phyloP scores from a whole-genome alignment of 2,329 filamentous ascomycete species.

The Phaeosphaeria sp. region DNA sequence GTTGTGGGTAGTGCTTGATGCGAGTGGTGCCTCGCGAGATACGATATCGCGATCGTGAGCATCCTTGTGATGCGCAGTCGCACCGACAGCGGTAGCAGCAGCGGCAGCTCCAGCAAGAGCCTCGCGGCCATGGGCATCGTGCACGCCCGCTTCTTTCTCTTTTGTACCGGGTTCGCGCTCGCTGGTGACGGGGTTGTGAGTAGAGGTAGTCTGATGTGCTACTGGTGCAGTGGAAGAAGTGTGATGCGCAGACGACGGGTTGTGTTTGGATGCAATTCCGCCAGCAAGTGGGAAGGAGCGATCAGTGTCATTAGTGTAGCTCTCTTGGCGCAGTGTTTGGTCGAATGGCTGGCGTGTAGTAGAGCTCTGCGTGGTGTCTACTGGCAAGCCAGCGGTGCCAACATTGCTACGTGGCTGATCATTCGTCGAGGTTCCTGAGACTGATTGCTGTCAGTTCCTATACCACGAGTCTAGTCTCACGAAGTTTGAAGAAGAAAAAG shows the following conservation, averaged over 20 bases:
- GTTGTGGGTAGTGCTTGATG: constrained; percentile 2
- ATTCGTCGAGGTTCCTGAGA: constrained; percentile 3
- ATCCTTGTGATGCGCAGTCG: constrained; percentile 18
- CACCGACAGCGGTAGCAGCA: constrained; percentile 28
- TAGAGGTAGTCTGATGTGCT: constrained; percentile 3
- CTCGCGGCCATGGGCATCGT: constrained; percentile 29
- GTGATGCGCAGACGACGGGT: background rate
- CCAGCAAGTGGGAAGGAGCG: constrained; percentile 48
- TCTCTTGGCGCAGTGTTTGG: constrained; percentile 18
- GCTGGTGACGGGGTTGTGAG: constrained; percentile 6
- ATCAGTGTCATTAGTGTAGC: constrained; percentile 28
- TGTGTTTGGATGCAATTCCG: constrained; percentile 28
- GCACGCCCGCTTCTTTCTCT: constrained; percentile 19
- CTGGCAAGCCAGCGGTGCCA: constrained; percentile 1
- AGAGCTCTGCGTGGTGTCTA: constrained; percentile 1
- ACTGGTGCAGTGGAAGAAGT: background rate
- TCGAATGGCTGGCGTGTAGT: constrained; percentile 11
- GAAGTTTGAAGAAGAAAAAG: background rate
- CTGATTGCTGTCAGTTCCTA: constrained; percentile 13
- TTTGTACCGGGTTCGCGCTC: constrained; percentile 26
- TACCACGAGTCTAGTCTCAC: background rate
- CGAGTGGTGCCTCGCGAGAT: background rate
- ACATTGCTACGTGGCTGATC: constrained; percentile 8
- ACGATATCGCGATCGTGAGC: constrained; percentile 5
- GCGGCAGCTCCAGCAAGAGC: constrained; percentile 41